Evolutionary conservation across 208 protist genomes (phyloP).

Genomic region (Trichomonas tenax): DNA sequence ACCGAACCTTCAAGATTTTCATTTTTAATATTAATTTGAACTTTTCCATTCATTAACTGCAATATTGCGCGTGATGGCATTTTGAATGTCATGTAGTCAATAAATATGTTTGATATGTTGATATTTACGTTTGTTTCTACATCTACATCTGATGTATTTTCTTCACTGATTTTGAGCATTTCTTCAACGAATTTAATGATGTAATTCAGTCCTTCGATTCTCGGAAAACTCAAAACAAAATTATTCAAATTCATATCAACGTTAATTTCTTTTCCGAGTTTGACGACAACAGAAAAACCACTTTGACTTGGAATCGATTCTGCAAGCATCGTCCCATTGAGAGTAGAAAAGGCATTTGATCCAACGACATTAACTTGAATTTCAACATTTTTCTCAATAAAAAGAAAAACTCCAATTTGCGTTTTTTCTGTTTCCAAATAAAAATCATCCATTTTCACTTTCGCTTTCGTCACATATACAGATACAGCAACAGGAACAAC

Average conservation of each 20-base stretch:
- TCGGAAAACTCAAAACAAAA: neutral
- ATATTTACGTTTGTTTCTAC: neutral
- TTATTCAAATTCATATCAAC: neutral
- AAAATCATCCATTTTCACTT: neutral
- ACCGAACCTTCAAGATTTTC: neutral
- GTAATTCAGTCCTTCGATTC: neutral
- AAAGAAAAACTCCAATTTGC: neutral
- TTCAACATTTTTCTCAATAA: neutral
- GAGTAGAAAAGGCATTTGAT: neutral
- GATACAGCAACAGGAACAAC: neutral
- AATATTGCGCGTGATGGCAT: neutral
- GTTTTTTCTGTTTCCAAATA: neutral
- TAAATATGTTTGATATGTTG: neutral
- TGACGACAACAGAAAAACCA: neutral
- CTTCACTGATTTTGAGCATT: neutral
- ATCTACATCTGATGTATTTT: neutral
- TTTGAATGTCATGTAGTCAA: neutral
- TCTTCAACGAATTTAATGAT: neutral
- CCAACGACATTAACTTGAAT: neutral
- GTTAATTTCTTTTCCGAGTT: neutral
- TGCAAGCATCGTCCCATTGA: neutral
- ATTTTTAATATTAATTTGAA: neutral
- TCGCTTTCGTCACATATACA: neutral
- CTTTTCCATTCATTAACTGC: neutral
- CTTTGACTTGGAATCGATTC: neutral